These are phyloP conservation scores for Talaromyces funiculosus DNA, from an alignment of 2,329 filamentous ascomycete genomes.

Conservation along the genomic window DNA sequence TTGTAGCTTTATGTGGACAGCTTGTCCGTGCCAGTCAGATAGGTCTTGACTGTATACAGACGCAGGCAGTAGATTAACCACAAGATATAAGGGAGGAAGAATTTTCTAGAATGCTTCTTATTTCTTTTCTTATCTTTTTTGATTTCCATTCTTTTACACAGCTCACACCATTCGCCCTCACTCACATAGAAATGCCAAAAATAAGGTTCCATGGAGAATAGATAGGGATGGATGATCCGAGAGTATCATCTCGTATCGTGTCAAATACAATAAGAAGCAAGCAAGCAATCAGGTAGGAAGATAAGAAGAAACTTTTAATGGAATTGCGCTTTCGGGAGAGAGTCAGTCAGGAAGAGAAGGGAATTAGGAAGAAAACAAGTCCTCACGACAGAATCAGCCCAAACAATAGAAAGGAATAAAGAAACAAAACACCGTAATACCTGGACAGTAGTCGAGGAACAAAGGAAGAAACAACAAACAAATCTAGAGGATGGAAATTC, in stretches of 20 bases:
- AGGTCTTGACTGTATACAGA: too few relatives aligned
- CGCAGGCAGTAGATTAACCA: neutral
- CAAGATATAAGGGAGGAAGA: too few relatives aligned
- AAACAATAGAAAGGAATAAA: constrained; percentile 1
- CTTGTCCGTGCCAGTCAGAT: neutral
- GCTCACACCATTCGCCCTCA: neutral
- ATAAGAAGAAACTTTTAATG: neutral
- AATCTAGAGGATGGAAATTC: constrained; percentile 11
- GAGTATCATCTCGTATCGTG: neutral
- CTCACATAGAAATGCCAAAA: neutral
- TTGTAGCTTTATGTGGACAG: neutral
- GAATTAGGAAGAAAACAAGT: neutral
- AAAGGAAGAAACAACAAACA: constrained; percentile 9
- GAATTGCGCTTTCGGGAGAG: constrained; percentile 6
- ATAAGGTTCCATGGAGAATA: neutral
- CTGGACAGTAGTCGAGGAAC: constrained; percentile 10
- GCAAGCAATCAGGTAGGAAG: neutral
- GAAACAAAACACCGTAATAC: constrained; percentile 6
- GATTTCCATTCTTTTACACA: neutral
- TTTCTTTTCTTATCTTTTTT: neutral
- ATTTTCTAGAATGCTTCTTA: constrained; percentile 1
- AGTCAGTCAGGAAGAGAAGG: neutral
- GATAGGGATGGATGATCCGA: neutral
- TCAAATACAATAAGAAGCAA: constrained; percentile 4
- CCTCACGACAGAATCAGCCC: constrained; percentile 8